Evolutionary conservation across 106 monocot genomes (phyloP).

Genomic region (Allium sativum): DNA sequence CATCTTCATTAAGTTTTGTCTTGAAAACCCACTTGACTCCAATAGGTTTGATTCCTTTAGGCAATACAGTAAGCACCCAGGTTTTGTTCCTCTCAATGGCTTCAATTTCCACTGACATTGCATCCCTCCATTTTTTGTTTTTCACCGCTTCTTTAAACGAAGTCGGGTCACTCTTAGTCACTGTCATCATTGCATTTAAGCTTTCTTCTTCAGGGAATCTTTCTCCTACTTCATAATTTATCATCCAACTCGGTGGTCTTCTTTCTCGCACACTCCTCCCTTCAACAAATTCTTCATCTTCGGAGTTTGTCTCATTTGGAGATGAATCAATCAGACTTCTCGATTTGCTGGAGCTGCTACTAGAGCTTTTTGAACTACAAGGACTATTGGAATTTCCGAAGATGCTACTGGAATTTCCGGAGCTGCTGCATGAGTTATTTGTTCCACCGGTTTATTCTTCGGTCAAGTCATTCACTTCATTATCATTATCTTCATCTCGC

Average conservation of each 20-base stretch:
- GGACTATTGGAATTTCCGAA: too few relatives aligned
- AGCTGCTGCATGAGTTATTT: not conserved
- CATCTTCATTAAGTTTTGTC: slow-evolving; percentile 2
- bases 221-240: not conserved
- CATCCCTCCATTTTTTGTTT: not conserved
- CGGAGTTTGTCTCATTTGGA: not conserved
- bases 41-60: not conserved
- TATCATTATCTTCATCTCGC: not conserved
- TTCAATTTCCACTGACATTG: not conserved
- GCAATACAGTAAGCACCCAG: not conserved
- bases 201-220: not conserved
- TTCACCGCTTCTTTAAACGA: not conserved
- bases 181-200: not conserved
- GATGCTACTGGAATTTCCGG: too few relatives aligned
- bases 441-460: not conserved
- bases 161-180: not conserved
- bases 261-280: not conserved
- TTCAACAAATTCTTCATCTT: not conserved
- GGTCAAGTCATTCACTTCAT: not conserved
- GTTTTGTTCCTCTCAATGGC: not conserved
- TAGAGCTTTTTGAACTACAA: too few relatives aligned
- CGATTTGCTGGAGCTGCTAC: not conserved
- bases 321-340: not conserved
- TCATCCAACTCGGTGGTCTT: not conserved
- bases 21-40: slow-evolving; percentile 6